Evolutionary conservation across 495 filamentous ascomycete species (phyloP), one percentile per base, ranked within the genome.

Genomic region (Trichoderma erinaceum): DNA sequence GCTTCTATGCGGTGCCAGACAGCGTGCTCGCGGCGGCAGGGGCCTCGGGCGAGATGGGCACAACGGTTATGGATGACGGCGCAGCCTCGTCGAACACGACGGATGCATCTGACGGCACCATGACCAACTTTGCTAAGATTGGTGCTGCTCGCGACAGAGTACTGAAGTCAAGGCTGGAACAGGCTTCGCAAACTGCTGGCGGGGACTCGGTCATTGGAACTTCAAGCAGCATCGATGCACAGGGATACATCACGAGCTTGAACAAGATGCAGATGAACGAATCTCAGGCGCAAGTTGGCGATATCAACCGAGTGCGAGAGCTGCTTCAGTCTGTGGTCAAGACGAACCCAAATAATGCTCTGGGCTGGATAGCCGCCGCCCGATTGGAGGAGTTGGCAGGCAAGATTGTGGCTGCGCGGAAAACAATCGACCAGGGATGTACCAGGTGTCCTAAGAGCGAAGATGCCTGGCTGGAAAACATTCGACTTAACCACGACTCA

Each of bases 121-220:
- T 96, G 85, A 98, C 94, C 18, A 96, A 99, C 74, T 99, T 99
- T 73, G 92, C 93, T n/a, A 89, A 97, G 73, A 97, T 99, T 70
- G 95, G 96, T 73, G 92, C 92, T 43, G 95, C 95, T 50, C 87
- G 94, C 79, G 91, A 97, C 78, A 96, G 94, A 75, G 94, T 97
- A 5, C 84, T 99, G 23, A 86, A 95, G 72, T 95, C 97, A 13
- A 85, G 90, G 66, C 85, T 99, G 11, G 95, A 98, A 72, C 91
- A 96, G 75, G 92, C 92, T 48, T 93, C 92, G 12, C 82, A 88
- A 66, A 89, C 83, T 35, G 81, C 80, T 50, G 87, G 86, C 13
- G 85, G 85, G 16, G 85, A 84, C n/a, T 90, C 92, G 48, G 84
- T 90, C 7, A 80, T 86, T 1, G 95, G 95, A 41, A 96, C 88